Percentiles rank a stretch among this genome's conserved stretches.
phyloP scores from a whole-genome alignment of 805 yeast genomes.

The Saccharomycopsis sp. region DNA sequence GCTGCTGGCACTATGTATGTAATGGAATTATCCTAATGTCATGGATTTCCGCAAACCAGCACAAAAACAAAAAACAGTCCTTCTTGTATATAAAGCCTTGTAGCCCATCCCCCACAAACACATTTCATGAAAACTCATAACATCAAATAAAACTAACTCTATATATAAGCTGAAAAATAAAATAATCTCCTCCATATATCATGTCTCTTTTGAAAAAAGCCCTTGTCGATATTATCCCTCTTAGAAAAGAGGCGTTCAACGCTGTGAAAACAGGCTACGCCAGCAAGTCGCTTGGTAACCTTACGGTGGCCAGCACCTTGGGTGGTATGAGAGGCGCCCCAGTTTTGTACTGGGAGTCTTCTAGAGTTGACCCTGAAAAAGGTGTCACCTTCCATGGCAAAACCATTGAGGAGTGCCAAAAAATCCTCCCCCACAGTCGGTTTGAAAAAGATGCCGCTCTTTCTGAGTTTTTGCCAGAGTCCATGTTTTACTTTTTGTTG shows the following conservation, averaged over 20 bases:
- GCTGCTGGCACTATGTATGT: too few species aligned
- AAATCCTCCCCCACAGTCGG: slow-evolving; percentile 47
- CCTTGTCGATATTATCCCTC: slow-evolving; percentile 35
- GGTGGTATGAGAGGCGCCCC: slow-evolving; percentile 81
- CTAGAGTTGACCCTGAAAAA: slow-evolving; percentile 63
- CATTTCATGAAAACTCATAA: too few species aligned
- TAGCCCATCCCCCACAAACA: too few species aligned
- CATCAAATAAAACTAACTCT: too few species aligned
- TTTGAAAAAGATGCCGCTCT: slow-evolving; percentile 35
- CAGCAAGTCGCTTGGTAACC: slow-evolving; percentile 34
- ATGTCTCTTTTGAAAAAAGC: slow-evolving; percentile 28
- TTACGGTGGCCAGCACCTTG: slow-evolving; percentile 35
- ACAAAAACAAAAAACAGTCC: too few species aligned
- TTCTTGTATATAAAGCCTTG: too few species aligned
- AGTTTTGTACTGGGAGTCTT: slow-evolving; percentile 73
- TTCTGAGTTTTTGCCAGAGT: slow-evolving; percentile 62
- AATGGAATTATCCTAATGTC: too few species aligned
- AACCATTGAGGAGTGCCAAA: slow-evolving; percentile 66
- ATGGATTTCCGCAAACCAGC: too few species aligned
- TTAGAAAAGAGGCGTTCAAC: slow-evolving; percentile 32
- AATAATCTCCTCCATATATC: too few species aligned
- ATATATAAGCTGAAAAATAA: too few species aligned
- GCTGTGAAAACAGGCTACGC: slow-evolving; percentile 32
- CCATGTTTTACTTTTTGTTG: slow-evolving; percentile 69
- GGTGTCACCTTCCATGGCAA: slow-evolving; percentile 75